Evolutionary conservation across 345 rosid species (phyloP), one percentile per base, ranked within the genome.

Genomic region (Cardamine chenopodiifolia): DNA sequence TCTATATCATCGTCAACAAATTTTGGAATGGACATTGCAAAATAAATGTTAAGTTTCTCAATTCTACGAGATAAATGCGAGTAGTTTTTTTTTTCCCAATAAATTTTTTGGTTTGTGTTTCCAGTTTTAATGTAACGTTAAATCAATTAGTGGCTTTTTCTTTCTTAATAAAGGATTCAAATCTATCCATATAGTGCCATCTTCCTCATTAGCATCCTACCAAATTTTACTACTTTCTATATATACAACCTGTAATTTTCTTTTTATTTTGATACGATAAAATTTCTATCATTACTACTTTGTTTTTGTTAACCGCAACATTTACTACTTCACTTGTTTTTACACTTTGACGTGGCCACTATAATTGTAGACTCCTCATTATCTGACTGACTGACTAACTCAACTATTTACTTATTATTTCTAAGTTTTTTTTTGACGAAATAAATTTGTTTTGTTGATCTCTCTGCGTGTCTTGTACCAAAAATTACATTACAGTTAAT

Each of bases 61-160:
- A 35, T 35, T 35, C 40, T 35, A 35, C 40, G 40, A 35, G 40
- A 35, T 35, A 35, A 35, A 10, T 15, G 59, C 25, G 58, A 44
- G 44, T n/a, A 23, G 19, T 67, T 48, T 75, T 54, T 50, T 31
- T 70, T 28, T n/a, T n/a, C n/a, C 19, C 40, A 77, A 63, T 77
- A 70, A 70, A 29, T 62, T 15, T 63, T 45, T 35, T 44, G 34
- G 47, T 60, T 70, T 54, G 70, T 55, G 68, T 63, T 77, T 45
- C 7, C 12, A 4, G 58, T 28, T 67, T 49, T 52, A n/a, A 14
- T 67, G 73, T 66, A 48, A 74, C 40, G 40, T 28, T 66, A 8
- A 19, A 20, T n/a, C n/a, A n/a, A n/a, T n/a, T n/a, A n/a, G n/a
- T n/a, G n/a, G n/a, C n/a, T n/a, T n/a, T n/a, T n/a, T n/a, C n/a